phyloP scores from a whole-genome alignment of 23 red algal species.

The Cyanidiococcus yangmingshanensis region DNA sequence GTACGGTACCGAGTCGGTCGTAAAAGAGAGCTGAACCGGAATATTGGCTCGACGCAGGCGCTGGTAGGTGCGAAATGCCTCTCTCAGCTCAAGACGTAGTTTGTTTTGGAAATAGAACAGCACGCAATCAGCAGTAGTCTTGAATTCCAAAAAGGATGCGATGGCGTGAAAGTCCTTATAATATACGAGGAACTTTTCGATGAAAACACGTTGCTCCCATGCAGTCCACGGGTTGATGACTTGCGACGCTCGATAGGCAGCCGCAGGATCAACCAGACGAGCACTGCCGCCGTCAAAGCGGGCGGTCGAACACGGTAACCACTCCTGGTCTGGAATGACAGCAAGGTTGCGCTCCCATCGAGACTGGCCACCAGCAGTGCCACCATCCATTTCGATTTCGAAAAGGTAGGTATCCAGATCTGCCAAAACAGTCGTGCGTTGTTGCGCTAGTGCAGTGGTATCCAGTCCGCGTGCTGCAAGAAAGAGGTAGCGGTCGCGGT shows the following conservation, averaged over 20 bases:
- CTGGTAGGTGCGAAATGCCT: conserved; percentile 26
- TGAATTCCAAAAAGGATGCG: conserved; percentile 68
- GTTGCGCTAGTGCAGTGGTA: conserved; percentile 9
- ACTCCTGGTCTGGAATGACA: conserved; percentile 51
- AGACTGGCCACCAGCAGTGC: conserved; percentile 44
- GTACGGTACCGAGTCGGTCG: neutral
- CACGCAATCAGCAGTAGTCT: conserved; percentile 73
- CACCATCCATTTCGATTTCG: conserved; percentile 54
- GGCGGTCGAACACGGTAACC: conserved; percentile 14
- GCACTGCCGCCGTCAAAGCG: conserved; percentile 33
- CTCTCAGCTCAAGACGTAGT: conserved; percentile 56
- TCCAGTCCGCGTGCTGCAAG: conserved; percentile 26
- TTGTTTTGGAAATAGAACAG: conserved; percentile 97
- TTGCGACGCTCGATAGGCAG: conserved; percentile 39
- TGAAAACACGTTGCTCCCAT: conserved; percentile 46
- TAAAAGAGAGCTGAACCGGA: conserved; percentile 19
- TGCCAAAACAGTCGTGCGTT: conserved; percentile 18
- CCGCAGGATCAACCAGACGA: conserved; percentile 48
- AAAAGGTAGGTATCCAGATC: conserved; percentile 45
- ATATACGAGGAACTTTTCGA: conserved; percentile 70
- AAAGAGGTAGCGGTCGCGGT: conserved; percentile 35
- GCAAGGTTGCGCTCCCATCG: conserved; percentile 49
- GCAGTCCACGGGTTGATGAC: conserved; percentile 73
- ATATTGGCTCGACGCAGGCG: conserved; percentile 1
- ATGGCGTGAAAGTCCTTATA: conserved; percentile 83